phyloP scores from a whole-genome alignment of 2,329 filamentous ascomycete species.

The Xylariales sp. region DNA sequence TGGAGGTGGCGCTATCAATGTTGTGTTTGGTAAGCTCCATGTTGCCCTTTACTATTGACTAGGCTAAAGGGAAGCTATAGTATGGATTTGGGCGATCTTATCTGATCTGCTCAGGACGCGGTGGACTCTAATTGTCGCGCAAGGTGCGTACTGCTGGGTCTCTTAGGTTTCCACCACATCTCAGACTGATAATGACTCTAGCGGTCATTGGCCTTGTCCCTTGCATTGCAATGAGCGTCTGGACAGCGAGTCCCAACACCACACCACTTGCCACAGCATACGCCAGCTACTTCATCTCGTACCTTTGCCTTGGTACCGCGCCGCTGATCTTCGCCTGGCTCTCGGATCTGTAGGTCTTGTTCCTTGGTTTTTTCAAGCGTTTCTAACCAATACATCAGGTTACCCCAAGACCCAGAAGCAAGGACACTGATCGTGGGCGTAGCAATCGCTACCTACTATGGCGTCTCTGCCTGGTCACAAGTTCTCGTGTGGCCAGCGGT shows the following conservation, averaged over 20 bases:
- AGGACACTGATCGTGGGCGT: slow-evolving; percentile 44
- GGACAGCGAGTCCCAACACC: slow-evolving; percentile 39
- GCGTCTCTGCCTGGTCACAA: slow-evolving; percentile 46
- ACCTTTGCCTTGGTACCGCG: slow-evolving; percentile 42
- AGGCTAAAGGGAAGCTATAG: slow-evolving; percentile 17
- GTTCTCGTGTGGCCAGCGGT: slow-evolving; percentile 47
- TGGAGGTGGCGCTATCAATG: slow-evolving; percentile 41
- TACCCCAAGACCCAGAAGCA: slow-evolving; percentile 45
- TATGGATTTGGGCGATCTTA: slow-evolving; percentile 50
- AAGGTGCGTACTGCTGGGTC: slow-evolving; percentile 31
- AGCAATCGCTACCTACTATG: slow-evolving; percentile 44
- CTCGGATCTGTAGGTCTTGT: slow-evolving; percentile 34
- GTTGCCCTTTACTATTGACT: slow-evolving; percentile 1
- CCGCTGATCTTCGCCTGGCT: slow-evolving; percentile 49
- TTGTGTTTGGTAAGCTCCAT: slow-evolving; percentile 31
- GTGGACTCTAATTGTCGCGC: slow-evolving; percentile 45
- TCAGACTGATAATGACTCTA: not conserved
- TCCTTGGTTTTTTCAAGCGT: too few relatives aligned
- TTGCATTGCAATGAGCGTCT: slow-evolving; percentile 48
- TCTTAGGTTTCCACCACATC: too few relatives aligned
- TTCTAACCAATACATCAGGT: too few relatives aligned
- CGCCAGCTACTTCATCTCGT: slow-evolving; percentile 47
- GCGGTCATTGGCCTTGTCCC: slow-evolving; percentile 41
- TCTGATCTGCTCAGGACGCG: slow-evolving; percentile 45
- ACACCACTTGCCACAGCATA: slow-evolving; percentile 43